phyloP scores from a whole-genome alignment of 805 yeast genomes.

The Maudiozyma bulderi region DNA sequence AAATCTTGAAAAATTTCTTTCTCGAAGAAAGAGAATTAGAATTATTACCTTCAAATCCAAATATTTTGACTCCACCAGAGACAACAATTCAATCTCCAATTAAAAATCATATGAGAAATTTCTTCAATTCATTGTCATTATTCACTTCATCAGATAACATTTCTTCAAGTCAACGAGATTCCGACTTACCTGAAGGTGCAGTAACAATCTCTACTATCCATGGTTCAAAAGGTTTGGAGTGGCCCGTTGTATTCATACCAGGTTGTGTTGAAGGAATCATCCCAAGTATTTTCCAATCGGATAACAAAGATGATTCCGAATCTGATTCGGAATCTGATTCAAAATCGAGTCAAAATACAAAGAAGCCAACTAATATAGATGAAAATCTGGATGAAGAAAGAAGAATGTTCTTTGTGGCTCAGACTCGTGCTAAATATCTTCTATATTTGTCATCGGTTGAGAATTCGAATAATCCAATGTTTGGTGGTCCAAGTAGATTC shows the following conservation, averaged over 20 bases:
- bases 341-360: conserved; percentile 8
- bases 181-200: conserved; percentile 17
- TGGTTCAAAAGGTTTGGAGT: conserved; percentile 87
- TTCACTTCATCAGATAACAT: conserved; percentile 21
- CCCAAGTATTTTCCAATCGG: conserved; percentile 42
- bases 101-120: conserved; percentile 20
- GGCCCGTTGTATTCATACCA: conserved; percentile 87
- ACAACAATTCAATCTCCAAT: background rate
- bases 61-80: background rate
- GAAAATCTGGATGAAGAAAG: conserved; percentile 59
- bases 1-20: conserved; percentile 18
- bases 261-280: conserved; percentile 56
- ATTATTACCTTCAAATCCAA: background rate
- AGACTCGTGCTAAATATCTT: conserved; percentile 66
- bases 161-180: background rate
- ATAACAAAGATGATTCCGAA: conserved; percentile 18
- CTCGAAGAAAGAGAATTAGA: conserved; percentile 8
- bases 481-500: conserved; percentile 26
- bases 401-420: conserved; percentile 78
- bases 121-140: conserved; percentile 31
- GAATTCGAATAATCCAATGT: conserved; percentile 14
- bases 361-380: conserved; percentile 5
- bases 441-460: conserved; percentile 35
- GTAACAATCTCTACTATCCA: conserved; percentile 74
- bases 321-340: conserved; percentile 10